Evolutionary conservation across 2,329 filamentous ascomycete species (phyloP).

Genomic region (Pleoardoris graminearum): DNA sequence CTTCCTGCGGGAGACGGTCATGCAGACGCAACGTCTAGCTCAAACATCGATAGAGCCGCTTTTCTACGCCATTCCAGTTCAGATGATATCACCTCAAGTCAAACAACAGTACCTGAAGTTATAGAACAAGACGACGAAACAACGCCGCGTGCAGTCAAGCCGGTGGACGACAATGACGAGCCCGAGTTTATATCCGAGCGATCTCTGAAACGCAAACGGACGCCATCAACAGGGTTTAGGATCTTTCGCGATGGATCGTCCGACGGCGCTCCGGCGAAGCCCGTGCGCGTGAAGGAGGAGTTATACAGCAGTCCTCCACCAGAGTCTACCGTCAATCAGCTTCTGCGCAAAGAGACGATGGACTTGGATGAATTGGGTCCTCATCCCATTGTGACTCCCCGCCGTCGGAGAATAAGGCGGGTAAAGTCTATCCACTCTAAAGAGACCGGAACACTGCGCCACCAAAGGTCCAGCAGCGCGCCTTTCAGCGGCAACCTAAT

Average conservation of each 20-base stretch:
- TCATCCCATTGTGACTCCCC: conserved; percentile 38
- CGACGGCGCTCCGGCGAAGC: conserved; percentile 35
- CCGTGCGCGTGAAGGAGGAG: conserved; percentile 48
- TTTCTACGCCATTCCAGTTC: conserved; percentile 8
- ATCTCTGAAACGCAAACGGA: conserved; percentile 50
- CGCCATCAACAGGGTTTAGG: conserved; percentile 19
- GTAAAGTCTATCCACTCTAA: conserved; percentile 14
- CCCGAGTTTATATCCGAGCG: conserved; percentile 49
- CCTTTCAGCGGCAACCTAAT: conserved; percentile 27
- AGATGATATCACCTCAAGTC: conserved; percentile 46
- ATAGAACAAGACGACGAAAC: conserved; percentile 18
- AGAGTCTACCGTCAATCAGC: conserved; percentile 12
- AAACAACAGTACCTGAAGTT: conserved; percentile 49
- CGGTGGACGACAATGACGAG: conserved; percentile 42
- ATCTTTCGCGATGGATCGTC: conserved; percentile 26
- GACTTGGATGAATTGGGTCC: conserved; percentile 49
- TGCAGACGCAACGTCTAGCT: background rate
- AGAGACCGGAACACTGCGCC: conserved; percentile 18
- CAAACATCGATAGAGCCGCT: background rate
- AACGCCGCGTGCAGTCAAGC: conserved; percentile 8
- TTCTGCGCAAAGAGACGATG: conserved; percentile 46
- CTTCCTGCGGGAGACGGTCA: background rate
- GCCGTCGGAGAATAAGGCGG: conserved; percentile 13
- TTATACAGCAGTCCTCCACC: conserved; percentile 41
- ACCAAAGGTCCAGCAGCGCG: conserved; percentile 35